Conservation (phyloP, 2,329 filamentous ascomycete genomes). For the Diaporthe eres region DNA sequence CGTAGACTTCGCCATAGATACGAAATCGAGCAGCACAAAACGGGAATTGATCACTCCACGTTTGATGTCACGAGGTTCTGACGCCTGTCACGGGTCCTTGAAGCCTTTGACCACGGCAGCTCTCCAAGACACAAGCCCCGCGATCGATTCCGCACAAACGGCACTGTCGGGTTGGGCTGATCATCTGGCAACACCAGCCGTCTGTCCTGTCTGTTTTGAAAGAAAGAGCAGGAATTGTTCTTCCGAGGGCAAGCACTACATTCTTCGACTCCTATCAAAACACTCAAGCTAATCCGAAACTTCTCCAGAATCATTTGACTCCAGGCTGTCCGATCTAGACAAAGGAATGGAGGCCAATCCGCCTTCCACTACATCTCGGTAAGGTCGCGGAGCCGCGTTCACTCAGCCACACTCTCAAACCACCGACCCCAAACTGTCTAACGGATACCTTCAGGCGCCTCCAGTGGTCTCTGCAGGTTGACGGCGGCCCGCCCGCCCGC, state of each 20-base stretch:
- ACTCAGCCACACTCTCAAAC: too few relatives aligned
- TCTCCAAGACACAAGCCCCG: background rate
- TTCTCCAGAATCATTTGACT: background rate
- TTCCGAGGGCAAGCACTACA: background rate
- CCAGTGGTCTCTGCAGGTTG: background rate
- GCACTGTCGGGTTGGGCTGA: too few relatives aligned
- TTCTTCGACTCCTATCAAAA: background rate
- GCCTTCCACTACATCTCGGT: background rate
- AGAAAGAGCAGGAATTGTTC: too few relatives aligned
- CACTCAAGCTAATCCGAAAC: background rate
- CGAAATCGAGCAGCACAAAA: background rate
- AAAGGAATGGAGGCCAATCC: background rate
- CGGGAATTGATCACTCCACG: background rate
- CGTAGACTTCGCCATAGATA: background rate
- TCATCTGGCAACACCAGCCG: too few relatives aligned
- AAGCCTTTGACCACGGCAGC: background rate
- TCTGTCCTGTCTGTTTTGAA: too few relatives aligned
- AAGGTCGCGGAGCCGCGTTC: too few relatives aligned
- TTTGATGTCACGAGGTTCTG: background rate
- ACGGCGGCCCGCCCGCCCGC: background rate
- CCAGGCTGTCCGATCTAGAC: background rate
- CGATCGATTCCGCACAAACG: background rate
- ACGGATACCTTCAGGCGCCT: background rate
- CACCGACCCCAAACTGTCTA: too few relatives aligned
- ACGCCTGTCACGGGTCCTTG: background rate